Base-by-base conservation (phyloP, 2,329 filamentous ascomycete genomes). In the Rachicladosporium sp. region DNA sequence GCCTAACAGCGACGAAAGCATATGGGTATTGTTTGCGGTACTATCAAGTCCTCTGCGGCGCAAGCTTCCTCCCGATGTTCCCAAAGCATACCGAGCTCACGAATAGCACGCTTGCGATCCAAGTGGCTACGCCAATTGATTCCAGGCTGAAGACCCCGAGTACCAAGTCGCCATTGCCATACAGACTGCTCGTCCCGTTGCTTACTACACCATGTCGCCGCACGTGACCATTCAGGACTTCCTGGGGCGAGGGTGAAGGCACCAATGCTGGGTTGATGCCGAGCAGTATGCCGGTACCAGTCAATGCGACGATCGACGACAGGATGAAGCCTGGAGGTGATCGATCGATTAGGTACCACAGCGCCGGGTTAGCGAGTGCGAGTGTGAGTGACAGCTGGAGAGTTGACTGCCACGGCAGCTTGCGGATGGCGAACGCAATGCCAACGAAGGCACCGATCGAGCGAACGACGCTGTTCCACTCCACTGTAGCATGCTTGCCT, bases 301-400 rank as follows among this genome's bases (percentile, higher is more conserved):
- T 65, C 19, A 89, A 57, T 1, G 85, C 82, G 9, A 94, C 79
- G 2, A 75, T 65, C 10, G 79, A 70, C 1, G 85, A 87, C 40
- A 95, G 73, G 29, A 91, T 65, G 50, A 96, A 82, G 4, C 91
- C 91, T 0, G 87, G 74, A 50, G 78, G 79, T 35, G 86, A 91
- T 37, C 89, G 83, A 63, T 98, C 91, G 55, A 98, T 82, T 15
- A 96, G 70, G 63, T 93, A 98, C 91, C 91, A 98, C 12, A 98
- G 68, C 7, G 91, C 82, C 1, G 91, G 89, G 57, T 96, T 96
- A 12, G 82, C 85, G 43, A 96, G 76, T 13, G 87, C 84, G 36
- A 98, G 77, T 1, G 88, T 91, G 19, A 93, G 63, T 1, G 88
- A 93, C 12, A 93, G 78, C 62, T 98, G 91, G 11, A 94, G 76